Percentiles rank a stretch among this genome's conserved stretches.
phyloP scores from a whole-genome alignment of 352 stramenopile genomes.

The Phytophthora melonis region DNA sequence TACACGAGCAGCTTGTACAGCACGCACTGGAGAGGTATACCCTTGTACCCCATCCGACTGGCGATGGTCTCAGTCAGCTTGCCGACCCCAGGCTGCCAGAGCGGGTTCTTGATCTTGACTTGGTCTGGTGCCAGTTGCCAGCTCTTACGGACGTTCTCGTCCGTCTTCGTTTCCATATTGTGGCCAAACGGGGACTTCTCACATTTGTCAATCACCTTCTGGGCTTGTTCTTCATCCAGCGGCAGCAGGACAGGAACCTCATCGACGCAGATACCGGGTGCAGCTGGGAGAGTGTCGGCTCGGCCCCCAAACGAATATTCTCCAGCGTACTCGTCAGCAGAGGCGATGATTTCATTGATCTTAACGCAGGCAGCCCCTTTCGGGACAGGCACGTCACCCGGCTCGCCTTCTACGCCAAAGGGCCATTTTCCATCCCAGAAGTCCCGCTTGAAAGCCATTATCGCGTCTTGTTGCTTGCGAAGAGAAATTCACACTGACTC shows the following conservation, averaged over 20 bases:
- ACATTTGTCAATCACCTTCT: slow-evolving; percentile 4
- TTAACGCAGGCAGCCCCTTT: not conserved
- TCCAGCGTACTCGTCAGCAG: not conserved
- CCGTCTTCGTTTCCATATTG: slow-evolving; percentile 8
- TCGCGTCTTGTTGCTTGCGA: no score
- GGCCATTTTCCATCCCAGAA: not conserved
- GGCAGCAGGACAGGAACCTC: slow-evolving; percentile 14
- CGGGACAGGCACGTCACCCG: not conserved
- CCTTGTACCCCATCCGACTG: slow-evolving; percentile 11
- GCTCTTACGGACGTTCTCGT: slow-evolving; percentile 18
- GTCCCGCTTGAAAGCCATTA: not conserved
- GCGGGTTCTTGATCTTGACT: not conserved
- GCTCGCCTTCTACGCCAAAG: not conserved
- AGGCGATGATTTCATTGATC: slow-evolving; percentile 12
- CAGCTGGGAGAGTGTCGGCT: not conserved
- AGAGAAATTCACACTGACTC: no score
- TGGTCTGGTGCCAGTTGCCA: slow-evolving; percentile 3
- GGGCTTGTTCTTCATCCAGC: not conserved
- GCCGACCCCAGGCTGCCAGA: slow-evolving; percentile 5
- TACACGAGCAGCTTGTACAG: slow-evolving; percentile 60
- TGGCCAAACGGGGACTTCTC: slow-evolving; percentile 31
- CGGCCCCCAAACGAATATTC: slow-evolving; percentile 17
- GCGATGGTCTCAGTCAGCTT: slow-evolving; percentile 14
- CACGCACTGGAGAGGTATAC: slow-evolving; percentile 10
- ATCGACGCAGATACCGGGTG: slow-evolving; percentile 10